Base-by-base conservation (phyloP, 768 basidiomycete species). In the Hypholoma fasciculare region DNA sequence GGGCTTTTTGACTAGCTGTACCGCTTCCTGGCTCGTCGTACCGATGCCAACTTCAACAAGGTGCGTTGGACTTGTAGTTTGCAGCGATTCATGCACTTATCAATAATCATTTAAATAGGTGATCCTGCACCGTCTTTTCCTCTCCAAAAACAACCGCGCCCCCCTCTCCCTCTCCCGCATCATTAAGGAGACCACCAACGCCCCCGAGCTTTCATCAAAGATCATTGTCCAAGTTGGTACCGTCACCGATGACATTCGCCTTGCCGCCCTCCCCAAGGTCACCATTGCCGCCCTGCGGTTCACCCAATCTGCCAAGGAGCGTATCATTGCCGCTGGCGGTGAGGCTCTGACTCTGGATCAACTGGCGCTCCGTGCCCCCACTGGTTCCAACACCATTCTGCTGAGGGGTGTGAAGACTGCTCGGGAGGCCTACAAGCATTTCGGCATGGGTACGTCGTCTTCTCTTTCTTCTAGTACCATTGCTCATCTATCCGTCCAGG, bases 21-120 rank as follows among this genome's bases (percentile, higher is more conserved):
- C 83, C 94, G 97, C 69, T 99, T 99, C 87, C 81, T 99, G 63
- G 96, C 97, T 63, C 90, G 97, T 70, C 90, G 97, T 70, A 98
- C 97, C 58, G 93, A 98, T 73, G 86, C 95, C 55, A 78, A 79
- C 63, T 99, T 99, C 82, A 99, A 99, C 91, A 91, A 94, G 86
- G 91, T 90, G 61, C 52, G 56, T 63, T 46, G n/a, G 42, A 39
- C 40, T 56, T 36, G 14, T 9, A 39, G 6, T n/a, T 34, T 16
- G 58, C 54, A 49, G 48, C 9, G 16, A 37, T 14, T 6, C 49
- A 34, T 11, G 57, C 48, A 36, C 40, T 43, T 49, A 34, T 20
- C 26, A 34, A 56, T 52, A 46, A 48, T 52, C 20, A 49, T 54
- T 34, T 60, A 56, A 43, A 51, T 68, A 94, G 90, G 92, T 86